phyloP scores from a whole-genome alignment of 306 rosid genomes.

The Hylodesmum podocarpum region DNA sequence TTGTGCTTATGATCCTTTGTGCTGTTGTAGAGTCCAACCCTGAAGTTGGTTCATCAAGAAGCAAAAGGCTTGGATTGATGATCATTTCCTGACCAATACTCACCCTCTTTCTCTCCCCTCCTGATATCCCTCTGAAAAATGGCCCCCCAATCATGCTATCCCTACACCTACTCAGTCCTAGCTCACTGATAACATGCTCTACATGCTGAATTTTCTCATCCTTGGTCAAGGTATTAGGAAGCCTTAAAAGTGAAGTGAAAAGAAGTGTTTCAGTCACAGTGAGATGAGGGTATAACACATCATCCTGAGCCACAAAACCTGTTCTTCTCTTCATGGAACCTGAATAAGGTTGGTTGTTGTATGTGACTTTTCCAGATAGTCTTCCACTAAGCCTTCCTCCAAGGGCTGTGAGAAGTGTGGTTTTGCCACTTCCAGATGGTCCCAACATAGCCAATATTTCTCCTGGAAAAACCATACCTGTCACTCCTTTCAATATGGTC shows the following conservation, averaged over 20 bases:
- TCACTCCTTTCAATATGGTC: constrained; percentile 61
- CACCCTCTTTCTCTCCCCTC: constrained; percentile 85
- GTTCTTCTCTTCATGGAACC: constrained; percentile 64
- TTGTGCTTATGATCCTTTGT: constrained; percentile 56
- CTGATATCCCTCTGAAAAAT: constrained; percentile 72
- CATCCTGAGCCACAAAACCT: constrained; percentile 84
- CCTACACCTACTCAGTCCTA: constrained; percentile 59
- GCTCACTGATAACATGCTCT: constrained; percentile 60
- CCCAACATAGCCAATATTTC: constrained; percentile 85
- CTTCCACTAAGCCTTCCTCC: constrained; percentile 72
- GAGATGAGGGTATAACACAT: constrained; percentile 72
- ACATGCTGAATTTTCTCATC: constrained; percentile 59
- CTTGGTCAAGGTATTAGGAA: constrained; percentile 50
- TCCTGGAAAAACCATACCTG: constrained; percentile 73
- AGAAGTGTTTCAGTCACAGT: constrained; percentile 72
- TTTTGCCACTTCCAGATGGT: constrained; percentile 91
- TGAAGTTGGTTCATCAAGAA: constrained; percentile 84
- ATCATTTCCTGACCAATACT: constrained; percentile 91
- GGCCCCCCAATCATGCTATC: constrained; percentile 84
- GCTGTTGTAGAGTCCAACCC: constrained; percentile 92
- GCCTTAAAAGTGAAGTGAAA: constrained; percentile 80
- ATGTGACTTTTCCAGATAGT: constrained; percentile 66
- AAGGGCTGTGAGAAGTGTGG: constrained; percentile 79
- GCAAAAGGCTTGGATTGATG: constrained; percentile 67
- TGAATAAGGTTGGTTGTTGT: constrained; percentile 59